Conservation (phyloP, 495 filamentous ascomycete species). For the Penicillium verhagenii region DNA sequence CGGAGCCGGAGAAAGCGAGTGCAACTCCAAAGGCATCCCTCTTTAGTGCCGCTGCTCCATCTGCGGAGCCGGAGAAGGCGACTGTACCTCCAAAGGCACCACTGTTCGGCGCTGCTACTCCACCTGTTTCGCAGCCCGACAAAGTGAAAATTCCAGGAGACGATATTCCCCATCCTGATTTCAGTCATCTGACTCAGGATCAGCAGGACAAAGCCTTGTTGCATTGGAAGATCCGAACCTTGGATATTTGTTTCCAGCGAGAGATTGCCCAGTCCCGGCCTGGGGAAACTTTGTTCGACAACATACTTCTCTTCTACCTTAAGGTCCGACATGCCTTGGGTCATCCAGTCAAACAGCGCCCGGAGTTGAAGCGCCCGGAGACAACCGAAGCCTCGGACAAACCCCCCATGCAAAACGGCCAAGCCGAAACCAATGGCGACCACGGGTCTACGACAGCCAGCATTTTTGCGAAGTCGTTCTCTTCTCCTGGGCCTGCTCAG, state of each 20-base stretch:
- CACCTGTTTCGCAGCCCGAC: constrained; percentile 10
- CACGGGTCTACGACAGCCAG: constrained; percentile 36
- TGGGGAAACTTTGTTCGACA: constrained; percentile 29
- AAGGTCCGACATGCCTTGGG: constrained; percentile 35
- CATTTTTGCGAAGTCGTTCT: constrained; percentile 46
- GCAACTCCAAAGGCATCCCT: not conserved
- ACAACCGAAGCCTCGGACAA: not conserved
- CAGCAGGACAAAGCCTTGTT: constrained; percentile 20
- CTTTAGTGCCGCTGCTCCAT: not conserved
- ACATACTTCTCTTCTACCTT: constrained; percentile 34
- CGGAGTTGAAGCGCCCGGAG: not conserved
- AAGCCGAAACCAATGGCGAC: constrained; percentile 1
- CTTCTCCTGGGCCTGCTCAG: constrained; percentile 20
- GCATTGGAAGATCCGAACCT: constrained; percentile 24
- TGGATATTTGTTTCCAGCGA: constrained; percentile 36
- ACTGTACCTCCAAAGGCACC: no score
- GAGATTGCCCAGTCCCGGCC: constrained; percentile 30
- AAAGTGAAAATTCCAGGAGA: constrained; percentile 1
- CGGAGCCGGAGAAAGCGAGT: not conserved
- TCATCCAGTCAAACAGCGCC: constrained; percentile 22
- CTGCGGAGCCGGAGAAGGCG: no score
- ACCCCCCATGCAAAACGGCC: not conserved
- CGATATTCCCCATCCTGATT: constrained; percentile 15
- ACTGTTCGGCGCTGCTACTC: not conserved
- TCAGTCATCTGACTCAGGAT: constrained; percentile 16